A percentile compares a stretch with the other conserved stretches of the same genome.
Conservation (phyloP, 805 yeast species). For the Debaryomyces castellii region DNA sequence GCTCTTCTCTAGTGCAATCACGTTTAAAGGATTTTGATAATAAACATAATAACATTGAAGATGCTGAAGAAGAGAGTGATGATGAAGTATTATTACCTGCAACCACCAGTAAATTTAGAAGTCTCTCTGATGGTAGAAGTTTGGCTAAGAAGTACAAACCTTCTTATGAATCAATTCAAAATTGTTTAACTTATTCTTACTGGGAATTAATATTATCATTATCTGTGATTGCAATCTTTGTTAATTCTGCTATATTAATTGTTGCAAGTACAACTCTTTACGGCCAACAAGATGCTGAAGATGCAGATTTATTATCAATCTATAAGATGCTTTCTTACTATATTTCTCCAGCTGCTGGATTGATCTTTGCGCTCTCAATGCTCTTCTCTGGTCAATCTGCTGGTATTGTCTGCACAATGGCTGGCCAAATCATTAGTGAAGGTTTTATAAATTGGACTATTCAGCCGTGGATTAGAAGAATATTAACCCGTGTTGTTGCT, state of each 20-base stretch:
- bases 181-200: constrained; percentile 41
- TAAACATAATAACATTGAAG: constrained; percentile 25
- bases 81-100: constrained; percentile 7
- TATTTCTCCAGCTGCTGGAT: constrained; percentile 45
- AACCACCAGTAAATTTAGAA: constrained; percentile 15
- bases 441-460: constrained; percentile 47
- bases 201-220: constrained; percentile 40
- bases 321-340: constrained; percentile 44
- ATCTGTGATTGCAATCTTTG: constrained; percentile 44
- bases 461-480: constrained; percentile 43
- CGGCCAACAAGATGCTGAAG: constrained; percentile 45
- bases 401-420: constrained; percentile 50
- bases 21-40: constrained; percentile 42
- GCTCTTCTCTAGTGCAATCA: constrained; percentile 45
- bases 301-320: constrained; percentile 45
- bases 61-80: constrained; percentile 2
- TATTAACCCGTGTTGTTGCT: constrained; percentile 41
- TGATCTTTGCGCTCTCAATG: constrained; percentile 46
- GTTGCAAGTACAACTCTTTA: constrained; percentile 43
- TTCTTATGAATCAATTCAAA: constrained; percentile 40
- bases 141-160: constrained; percentile 37
- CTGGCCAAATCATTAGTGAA: constrained; percentile 46
- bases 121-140: constrained; percentile 27
- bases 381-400: constrained; percentile 47
- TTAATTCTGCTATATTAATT: constrained; percentile 44